Percentiles rank a stretch among this genome's conserved stretches.
Evolutionary conservation across 805 yeast genomes (phyloP).

Genomic region (Pichia sporocuriosa): DNA sequence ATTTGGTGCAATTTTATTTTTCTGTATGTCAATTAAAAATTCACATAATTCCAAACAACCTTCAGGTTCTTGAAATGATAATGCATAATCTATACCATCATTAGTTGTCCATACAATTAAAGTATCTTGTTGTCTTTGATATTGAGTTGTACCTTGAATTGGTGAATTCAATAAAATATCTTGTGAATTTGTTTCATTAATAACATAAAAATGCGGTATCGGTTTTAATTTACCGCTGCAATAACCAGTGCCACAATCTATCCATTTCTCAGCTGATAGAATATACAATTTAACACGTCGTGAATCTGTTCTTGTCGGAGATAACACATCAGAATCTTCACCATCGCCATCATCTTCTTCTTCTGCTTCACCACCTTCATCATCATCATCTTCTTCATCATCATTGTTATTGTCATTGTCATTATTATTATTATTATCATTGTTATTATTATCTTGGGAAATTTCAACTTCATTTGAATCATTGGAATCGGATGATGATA

Average conservation of each 20-base stretch:
- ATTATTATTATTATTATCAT: background rate
- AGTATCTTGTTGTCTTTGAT: conserved; percentile 92
- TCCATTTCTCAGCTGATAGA: conserved; percentile 77
- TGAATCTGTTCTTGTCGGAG: no score
- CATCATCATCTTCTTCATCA: background rate
- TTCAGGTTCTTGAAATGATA: conserved; percentile 84
- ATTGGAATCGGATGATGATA: no score
- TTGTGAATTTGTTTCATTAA: conserved; percentile 56
- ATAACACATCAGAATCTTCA: no score
- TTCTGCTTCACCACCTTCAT: background rate
- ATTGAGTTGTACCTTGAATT: conserved; percentile 71
- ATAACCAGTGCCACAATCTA: conserved; percentile 87
- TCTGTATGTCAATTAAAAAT: conserved; percentile 65
- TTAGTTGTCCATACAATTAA: conserved; percentile 88
- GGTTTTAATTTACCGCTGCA: conserved; percentile 63
- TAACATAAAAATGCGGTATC: conserved; percentile 60
- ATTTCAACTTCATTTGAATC: no score
- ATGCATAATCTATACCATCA: conserved; percentile 68
- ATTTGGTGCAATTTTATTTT: conserved; percentile 44
- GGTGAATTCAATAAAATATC: conserved; percentile 56
- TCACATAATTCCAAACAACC: conserved; percentile 85
- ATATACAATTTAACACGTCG: conserved; percentile 89
- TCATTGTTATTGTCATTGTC: background rate
- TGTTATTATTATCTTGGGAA: no score
- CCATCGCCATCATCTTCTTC: no score